Evolutionary conservation across 495 filamentous ascomycete genomes (phyloP), one percentile per base, ranked within the genome.

Genomic region (Hypoxylon intermedium): DNA sequence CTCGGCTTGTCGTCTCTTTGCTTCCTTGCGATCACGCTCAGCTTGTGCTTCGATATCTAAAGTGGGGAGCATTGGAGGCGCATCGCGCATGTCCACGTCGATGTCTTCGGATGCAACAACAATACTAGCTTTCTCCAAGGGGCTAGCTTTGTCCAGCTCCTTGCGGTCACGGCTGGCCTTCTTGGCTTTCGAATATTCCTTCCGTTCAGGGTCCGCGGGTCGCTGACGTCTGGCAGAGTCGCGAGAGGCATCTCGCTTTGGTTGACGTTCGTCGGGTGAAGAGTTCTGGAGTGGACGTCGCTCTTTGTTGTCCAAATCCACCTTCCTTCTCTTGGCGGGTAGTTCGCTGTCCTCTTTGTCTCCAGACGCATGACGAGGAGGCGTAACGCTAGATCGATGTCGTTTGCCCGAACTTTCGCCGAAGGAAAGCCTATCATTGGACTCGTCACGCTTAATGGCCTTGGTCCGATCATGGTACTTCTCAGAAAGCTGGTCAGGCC

Each of bases 321-420:
- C 48, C 16, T 77, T 78, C 38, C 82, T 71, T 55, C 75, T 71
- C 65, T 85, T 85, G 26, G 72, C 48, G 15, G 79, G 76, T 23
- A 66, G 74, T 77, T 88, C 77, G 76, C 79, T 68, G 72, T 83
- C 59, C 53, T 82, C 80, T 53, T 78, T 76, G 30, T 82, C 83
- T 19, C 78, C 74, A 30, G 78, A 77, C 21, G 79, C 80, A 45
- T 78, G 82, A 53, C 84, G 77, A 41, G 89, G 85, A 2, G 89
- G 89, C 3, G 87, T 89, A 11, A 78, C 80, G 64, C 89, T 91
- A 47, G 78, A 76, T 33, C 89, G 83, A 60, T 84, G 81, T 37
- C 89, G 82, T 65, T 91, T 92, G 42, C 83, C 74, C 38, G 79
- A 72, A 43, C 65, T 61, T 48, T 85, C 83, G 12, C 77, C 78